Percentiles rank a stretch among this genome's conserved stretches.
These are phyloP conservation scores for Mercurialis annua DNA, from an alignment of 345 rosid species.

Conservation along the genomic window DNA sequence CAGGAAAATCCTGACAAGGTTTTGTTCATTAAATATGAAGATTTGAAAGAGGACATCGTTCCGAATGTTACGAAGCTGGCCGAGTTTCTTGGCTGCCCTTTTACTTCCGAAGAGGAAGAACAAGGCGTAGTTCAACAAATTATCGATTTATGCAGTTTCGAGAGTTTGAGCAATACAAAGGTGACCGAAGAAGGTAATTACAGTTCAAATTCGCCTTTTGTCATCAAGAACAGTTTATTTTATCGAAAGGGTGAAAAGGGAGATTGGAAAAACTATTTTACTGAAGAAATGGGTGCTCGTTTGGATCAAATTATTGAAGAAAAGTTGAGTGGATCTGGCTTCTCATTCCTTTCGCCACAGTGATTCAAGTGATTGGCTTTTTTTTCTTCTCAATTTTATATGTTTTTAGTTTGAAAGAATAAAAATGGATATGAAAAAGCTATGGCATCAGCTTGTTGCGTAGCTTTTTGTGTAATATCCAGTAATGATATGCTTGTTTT, in stretches of 20 bases:
- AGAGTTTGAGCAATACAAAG: not conserved
- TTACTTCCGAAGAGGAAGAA: not conserved
- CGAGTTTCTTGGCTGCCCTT: not conserved
- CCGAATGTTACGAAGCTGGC: not conserved
- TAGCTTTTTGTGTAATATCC: no score
- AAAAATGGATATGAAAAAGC: no score
- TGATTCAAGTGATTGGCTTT: not conserved
- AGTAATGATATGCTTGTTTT: no score
- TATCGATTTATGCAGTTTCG: conserved; percentile 5
- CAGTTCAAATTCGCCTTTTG: no score
- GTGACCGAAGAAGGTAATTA: not conserved
- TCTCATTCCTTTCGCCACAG: not conserved
- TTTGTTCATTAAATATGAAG: conserved; percentile 1
- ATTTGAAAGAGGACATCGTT: not conserved
- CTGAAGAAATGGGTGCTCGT: conserved; percentile 6
- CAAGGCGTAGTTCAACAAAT: not conserved
- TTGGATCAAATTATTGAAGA: conserved; percentile 3
- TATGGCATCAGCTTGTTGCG: no score
- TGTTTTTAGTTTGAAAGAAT: no score
- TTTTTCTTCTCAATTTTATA: no score
- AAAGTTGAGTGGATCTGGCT: conserved; percentile 4
- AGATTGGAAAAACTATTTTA: conserved; percentile 6
- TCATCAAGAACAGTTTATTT: not conserved
- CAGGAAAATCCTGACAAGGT: not conserved
- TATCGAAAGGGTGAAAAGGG: not conserved